phyloP scores from a whole-genome alignment of 148 eudicot genomes.

The Fagopyrum homotropicum region DNA sequence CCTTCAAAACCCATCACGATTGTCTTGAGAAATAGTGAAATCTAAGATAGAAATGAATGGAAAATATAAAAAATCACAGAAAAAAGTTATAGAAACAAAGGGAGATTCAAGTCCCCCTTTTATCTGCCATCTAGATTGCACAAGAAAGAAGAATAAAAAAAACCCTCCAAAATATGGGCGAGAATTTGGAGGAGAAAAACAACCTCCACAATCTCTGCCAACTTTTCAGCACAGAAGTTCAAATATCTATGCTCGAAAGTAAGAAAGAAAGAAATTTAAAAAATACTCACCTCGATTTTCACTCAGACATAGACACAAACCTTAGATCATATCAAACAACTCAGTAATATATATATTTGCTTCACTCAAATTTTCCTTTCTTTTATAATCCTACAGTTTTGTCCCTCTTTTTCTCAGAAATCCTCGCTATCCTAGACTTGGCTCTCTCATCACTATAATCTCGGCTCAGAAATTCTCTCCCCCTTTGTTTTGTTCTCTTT shows the following conservation, averaged over 20 bases:
- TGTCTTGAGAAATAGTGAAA: neutral
- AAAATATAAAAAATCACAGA: neutral
- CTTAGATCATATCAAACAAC: neutral
- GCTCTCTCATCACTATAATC: constrained; percentile 4
- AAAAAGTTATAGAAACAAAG: constrained; percentile 4
- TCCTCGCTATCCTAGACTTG: neutral
- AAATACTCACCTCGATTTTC: neutral
- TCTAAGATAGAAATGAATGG: neutral
- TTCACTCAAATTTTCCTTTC: neutral
- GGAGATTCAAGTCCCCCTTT: constrained; percentile 4
- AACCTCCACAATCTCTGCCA: constrained; percentile 13
- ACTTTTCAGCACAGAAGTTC: neutral
- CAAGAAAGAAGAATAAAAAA: neutral
- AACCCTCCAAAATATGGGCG: constrained; percentile 7
- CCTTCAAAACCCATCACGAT: neutral
- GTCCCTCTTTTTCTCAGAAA: constrained; percentile 1
- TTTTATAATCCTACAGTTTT: neutral
- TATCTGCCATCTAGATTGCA: constrained; percentile 17
- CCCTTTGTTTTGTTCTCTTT: constrained; percentile 10
- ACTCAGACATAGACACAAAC: neutral
- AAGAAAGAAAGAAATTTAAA: neutral
- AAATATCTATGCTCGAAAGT: neutral
- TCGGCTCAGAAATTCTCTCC: constrained; percentile 12
- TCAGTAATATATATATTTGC: neutral
- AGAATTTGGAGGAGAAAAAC: constrained; percentile 9